Base-by-base conservation (phyloP, 805 yeast species). In the Candida rishiriensis region DNA sequence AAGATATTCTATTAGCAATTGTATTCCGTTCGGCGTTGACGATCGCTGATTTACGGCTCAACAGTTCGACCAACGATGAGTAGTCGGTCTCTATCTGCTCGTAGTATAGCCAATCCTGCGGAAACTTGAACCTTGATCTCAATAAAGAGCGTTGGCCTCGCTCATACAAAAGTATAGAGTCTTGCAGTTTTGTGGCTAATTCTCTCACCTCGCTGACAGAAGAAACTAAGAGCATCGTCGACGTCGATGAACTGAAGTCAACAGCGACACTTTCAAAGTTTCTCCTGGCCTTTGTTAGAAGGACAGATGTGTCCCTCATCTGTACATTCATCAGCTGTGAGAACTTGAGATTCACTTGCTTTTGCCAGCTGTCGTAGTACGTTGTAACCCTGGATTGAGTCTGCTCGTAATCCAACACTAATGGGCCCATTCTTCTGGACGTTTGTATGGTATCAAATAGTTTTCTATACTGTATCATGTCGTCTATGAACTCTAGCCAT, bases 61-160 rank as follows among this genome's bases (percentile, higher is more conserved):
- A 74, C 41, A 10, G 76, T 57, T 32, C 75, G 68, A 1, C 51
- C 41, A 29, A 81, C 2, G 78, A 66, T 1, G 64, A 53, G 42
- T 70, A 57, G 42, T 76, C 79, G 40, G 66, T 69, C 12, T 76
- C 79, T 0, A 87, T 44, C 51, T 87, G 95, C 34, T 85, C 93
- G 38, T 66, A 67, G 56, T 68, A 77, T 1, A 81, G 48, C 84
- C 89, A 83, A 28, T 73, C 72, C 0, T 62, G 31, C 0, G 83
- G 76, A 40, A 78, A 72, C 17, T 66, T 68, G 47, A 63, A 73
- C 36, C 83, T 63, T n/a, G 70, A 64, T 28, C 71, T 68, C 1
- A 66, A 33, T 16, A 66, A 37, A 2, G 58, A 17, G 1, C 34
- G 36, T 35, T 64, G 61, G 10, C 74, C 71, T 1, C 50, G 35